Evolutionary conservation across 2,329 filamentous ascomycete species (phyloP), one percentile per base, ranked within the genome.

Genomic region (Dactylellina parvicollis): DNA sequence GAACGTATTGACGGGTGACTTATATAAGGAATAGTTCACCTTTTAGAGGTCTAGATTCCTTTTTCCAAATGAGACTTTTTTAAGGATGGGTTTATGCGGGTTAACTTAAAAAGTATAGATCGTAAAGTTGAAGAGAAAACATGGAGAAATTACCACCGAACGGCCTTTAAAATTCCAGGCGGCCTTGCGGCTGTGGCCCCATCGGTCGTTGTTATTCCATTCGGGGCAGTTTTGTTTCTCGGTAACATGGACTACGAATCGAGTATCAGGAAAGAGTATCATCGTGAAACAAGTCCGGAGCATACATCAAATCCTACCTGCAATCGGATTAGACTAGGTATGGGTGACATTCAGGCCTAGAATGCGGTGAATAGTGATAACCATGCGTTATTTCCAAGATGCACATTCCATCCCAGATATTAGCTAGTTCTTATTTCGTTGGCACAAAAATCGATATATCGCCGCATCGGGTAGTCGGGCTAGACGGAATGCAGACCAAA

Each of bases 401-500:
- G 44, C 54, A 55, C 64, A 61, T 69, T 69, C 64, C 55, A 60
- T 36, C 30, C 38, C 40, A 32, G 20, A 42, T 34, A 50, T 60
- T 14, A 59, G 2, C 32, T 44, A 24, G 8, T 57, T 30, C 24
- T 26, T 49, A 26, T 20, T 16, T 30, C 12, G 3, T 56, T 26
- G 34, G 30, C 24, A 10, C 30, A 20, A 38, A 32, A 49, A n/a
- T n/a, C n/a, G n/a, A 20, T 5, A 38, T 28, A 28, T 36, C 40
- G 42, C 66, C 66, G 66, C 56, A 71, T 71, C 24, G 28, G 56
- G 56, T 44, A 61, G 30, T 32, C 24, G n/a, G 49, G 22, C 66
- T 71, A 71, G 36, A 24, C 66, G 56, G 49, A 71, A 62, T 71
- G 57, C 56, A n/a, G 46, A 30, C 22, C 30, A 28, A 54, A 32